A percentile compares a stretch with the other conserved stretches of the same genome.
Conservation (phyloP, 2,329 filamentous ascomycete genomes). For the Rhytidhysteron rufulum region DNA sequence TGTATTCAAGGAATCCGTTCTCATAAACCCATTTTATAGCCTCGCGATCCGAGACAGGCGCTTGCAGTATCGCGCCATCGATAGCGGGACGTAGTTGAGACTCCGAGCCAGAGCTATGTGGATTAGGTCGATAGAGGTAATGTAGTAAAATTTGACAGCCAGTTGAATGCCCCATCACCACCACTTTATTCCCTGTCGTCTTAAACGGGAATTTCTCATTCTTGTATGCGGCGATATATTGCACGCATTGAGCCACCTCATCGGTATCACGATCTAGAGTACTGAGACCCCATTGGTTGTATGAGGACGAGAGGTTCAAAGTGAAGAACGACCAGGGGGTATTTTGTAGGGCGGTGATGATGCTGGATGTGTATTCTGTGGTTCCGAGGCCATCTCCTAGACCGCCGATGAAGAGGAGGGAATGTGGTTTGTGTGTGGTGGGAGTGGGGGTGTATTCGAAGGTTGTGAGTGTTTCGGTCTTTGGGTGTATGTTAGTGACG, state of each 20-base stretch:
- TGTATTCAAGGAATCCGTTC: slow-evolving; percentile 12
- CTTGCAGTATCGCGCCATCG: slow-evolving; percentile 22
- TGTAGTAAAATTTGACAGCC: slow-evolving; percentile 17
- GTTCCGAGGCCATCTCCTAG: slow-evolving; percentile 20
- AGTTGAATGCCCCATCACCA: slow-evolving; percentile 18
- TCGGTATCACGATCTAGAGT: slow-evolving; percentile 36
- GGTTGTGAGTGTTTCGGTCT: slow-evolving; percentile 38
- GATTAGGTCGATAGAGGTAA: slow-evolving; percentile 17
- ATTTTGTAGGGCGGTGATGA: slow-evolving; percentile 14
- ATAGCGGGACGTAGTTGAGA: slow-evolving; percentile 8
- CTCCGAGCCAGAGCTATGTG: slow-evolving; percentile 7
- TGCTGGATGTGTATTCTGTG: slow-evolving; percentile 17
- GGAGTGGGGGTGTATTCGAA: slow-evolving; percentile 38
- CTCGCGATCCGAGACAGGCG: slow-evolving; percentile 17
- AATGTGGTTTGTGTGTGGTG: slow-evolving; percentile 19
- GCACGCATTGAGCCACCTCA: slow-evolving; percentile 27
- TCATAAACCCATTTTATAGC: slow-evolving; percentile 12
- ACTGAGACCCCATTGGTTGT: slow-evolving; percentile 34
- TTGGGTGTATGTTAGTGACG: slow-evolving; percentile 15
- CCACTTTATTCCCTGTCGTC: slow-evolving; percentile 13
- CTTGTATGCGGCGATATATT: not conserved
- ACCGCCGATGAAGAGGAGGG: slow-evolving; percentile 20
- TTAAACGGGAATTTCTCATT: slow-evolving; percentile 5
- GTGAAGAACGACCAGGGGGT: slow-evolving; percentile 17
- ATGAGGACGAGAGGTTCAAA: slow-evolving; percentile 16